These are phyloP conservation scores for Penicillium cosmopolitanum DNA, from an alignment of 495 filamentous ascomycete genomes.

Conservation along the genomic window DNA sequence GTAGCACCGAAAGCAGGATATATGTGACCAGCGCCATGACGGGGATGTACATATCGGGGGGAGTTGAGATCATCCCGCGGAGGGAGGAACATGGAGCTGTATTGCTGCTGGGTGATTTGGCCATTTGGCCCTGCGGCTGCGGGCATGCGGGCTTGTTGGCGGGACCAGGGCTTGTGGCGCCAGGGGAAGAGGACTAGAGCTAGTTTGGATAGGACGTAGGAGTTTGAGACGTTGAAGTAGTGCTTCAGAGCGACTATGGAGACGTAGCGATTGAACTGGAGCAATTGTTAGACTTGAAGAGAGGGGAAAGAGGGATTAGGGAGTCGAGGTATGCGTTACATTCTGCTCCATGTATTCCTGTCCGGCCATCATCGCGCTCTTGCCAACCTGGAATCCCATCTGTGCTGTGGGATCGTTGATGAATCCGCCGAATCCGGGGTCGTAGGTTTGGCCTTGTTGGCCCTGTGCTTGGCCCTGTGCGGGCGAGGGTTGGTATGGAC, in stretches of 20 bases:
- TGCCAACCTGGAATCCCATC: constrained; percentile 92
- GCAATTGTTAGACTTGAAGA: not conserved
- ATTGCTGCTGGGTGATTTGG: constrained; percentile 57
- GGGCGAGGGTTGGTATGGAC: constrained; percentile 66
- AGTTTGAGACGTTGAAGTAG: constrained; percentile 97
- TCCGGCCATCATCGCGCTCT: constrained; percentile 83
- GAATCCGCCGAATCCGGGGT: constrained; percentile 80
- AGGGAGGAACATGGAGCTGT: constrained; percentile 84
- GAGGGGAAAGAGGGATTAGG: not conserved
- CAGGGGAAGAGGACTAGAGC: constrained; percentile 94
- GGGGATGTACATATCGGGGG: constrained; percentile 99
- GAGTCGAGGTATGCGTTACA: constrained; percentile 44
- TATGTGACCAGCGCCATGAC: constrained; percentile 89
- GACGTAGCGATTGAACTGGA: constrained; percentile 88
- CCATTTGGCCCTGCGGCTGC: constrained; percentile 63
- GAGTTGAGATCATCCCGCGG: constrained; percentile 97
- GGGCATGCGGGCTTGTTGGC: constrained; percentile 61
- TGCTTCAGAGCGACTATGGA: constrained; percentile 91
- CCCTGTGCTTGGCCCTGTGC: constrained; percentile 45
- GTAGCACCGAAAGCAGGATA: constrained; percentile 85
- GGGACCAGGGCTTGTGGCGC: constrained; percentile 95
- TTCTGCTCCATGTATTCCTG: constrained; percentile 95
- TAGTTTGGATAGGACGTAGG: constrained; percentile 82
- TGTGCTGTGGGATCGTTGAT: constrained; percentile 96
- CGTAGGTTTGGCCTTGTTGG: constrained; percentile 53